Percentiles rank a stretch among this genome's conserved stretches.
phyloP scores from a whole-genome alignment of 257 asterid genomes.

The Solanum rostratum region DNA sequence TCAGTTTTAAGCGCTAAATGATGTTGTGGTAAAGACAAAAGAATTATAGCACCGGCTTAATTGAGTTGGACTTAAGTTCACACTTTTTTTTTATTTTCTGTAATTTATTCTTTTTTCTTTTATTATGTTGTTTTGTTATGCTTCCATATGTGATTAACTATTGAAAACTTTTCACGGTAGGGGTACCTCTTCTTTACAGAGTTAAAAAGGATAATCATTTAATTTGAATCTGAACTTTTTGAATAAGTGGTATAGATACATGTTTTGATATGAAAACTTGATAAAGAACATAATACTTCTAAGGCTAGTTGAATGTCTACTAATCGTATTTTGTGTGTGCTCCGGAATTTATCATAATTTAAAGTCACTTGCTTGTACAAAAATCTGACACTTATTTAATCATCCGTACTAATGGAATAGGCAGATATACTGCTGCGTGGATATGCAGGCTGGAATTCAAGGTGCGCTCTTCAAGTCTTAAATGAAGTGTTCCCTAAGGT shows the following conservation, averaged over 20 bases:
- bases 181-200: not conserved
- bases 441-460: conserved; percentile 65
- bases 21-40: not conserved
- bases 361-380: not conserved
- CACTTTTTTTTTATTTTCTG: not conserved
- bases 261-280: not conserved
- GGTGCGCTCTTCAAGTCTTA: conserved; percentile 52
- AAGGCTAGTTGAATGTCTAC: not conserved
- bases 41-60: not conserved
- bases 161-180: not conserved
- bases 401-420: conserved; percentile 9
- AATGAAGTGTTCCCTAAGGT: conserved; percentile 61
- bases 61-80: not conserved
- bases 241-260: not conserved
- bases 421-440: conserved; percentile 68
- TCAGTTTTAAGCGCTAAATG: not conserved
- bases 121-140: not conserved
- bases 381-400: not conserved
- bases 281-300: not conserved
- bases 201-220: not conserved
- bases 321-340: not conserved
- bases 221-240: not conserved
- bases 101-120: not conserved
- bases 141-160: not conserved
- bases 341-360: not conserved